phyloP scores from a whole-genome alignment of 257 asterid genomes.

The Solanum rostratum region DNA sequence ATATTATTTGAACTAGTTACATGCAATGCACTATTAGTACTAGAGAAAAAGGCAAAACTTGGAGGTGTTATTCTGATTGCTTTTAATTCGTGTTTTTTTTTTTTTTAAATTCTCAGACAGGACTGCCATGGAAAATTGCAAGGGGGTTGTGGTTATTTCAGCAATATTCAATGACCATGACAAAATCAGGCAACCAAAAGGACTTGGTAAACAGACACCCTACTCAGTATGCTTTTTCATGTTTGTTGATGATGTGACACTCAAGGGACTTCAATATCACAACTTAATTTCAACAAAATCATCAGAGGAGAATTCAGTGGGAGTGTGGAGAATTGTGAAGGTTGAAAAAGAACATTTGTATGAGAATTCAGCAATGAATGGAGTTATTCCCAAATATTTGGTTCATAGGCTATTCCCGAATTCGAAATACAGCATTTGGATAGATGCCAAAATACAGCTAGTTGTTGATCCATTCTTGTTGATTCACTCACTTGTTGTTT shows the following conservation, averaged over 20 bases:
- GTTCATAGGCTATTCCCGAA: slow-evolving; percentile 80
- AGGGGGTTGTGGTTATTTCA: slow-evolving; percentile 67
- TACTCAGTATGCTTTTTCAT: slow-evolving; percentile 61
- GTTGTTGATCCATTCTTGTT: slow-evolving; percentile 73
- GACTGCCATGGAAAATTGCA: slow-evolving; percentile 50
- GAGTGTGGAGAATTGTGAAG: slow-evolving; percentile 73
- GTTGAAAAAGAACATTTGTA: slow-evolving; percentile 34
- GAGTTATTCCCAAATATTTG: slow-evolving; percentile 58
- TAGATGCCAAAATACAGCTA: slow-evolving; percentile 83
- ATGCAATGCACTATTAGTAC: not conserved
- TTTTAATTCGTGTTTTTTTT: not conserved
- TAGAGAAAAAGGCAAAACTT: not conserved
- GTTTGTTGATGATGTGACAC: slow-evolving; percentile 76
- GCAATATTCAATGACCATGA: slow-evolving; percentile 85
- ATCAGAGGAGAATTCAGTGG: slow-evolving; percentile 34
- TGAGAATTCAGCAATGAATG: slow-evolving; percentile 77
- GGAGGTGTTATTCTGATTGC: not conserved
- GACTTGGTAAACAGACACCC: slow-evolving; percentile 56
- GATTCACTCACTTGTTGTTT: slow-evolving; percentile 54
- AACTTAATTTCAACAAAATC: slow-evolving; percentile 26
- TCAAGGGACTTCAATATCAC: slow-evolving; percentile 34
- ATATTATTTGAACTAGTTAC: not conserved
- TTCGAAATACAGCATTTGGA: slow-evolving; percentile 73
- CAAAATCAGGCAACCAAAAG: slow-evolving; percentile 89
- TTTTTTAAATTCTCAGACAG: slow-evolving; percentile 31